Base-by-base conservation (phyloP, 1,284 basidiomycete genomes). In the Erythrobasidium hasegawianum region DNA sequence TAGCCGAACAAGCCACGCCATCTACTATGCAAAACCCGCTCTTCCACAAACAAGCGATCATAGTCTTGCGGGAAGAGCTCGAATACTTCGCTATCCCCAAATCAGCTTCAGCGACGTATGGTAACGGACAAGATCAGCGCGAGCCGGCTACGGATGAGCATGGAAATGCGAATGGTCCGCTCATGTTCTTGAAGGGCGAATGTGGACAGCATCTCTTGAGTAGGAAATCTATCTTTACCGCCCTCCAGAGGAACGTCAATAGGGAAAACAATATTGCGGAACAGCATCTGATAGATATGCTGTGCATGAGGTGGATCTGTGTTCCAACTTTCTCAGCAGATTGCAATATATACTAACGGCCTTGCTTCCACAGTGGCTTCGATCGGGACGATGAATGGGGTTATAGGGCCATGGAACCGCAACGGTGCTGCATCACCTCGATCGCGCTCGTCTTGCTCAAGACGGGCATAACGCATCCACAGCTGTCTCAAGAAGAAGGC, bases 261-360 rank as follows among this genome's bases (percentile, higher is more conserved):
- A 96, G 96, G 82, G 95, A 97, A 81, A 97, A 97, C 78, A 98
- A 99, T 77, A 82, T 97, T 71, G 95, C 95, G 16, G 95, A 99
- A 79, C 95, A 97, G 80, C 95, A 98, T 80, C 81, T 99, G 71
- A 99, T 99, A 79, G 96, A 98, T 80, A 99, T 99, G 95, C 83
- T 99, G 62, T 98, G 96, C 81, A 97, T 97, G 92, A 95, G 90
- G 93, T 93, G 76, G 68, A 82, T 75, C 47, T 53, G 33, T 4
- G 53, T 24, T 27, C n/a, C n/a, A 16, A 39, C 39, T n/a, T 18
- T 45, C 41, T n/a, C n/a, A 53, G 14, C 57, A 20, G 9, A 26
- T 14, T n/a, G 16, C 38, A 9, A 47, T 49, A 38, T 20, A 9
- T 2, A 26, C 41, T 20, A 18, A 5, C 26, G 2, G 27, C 22